Conservation (phyloP, 352 stramenopile species). For the Globisporangium ultimum region DNA sequence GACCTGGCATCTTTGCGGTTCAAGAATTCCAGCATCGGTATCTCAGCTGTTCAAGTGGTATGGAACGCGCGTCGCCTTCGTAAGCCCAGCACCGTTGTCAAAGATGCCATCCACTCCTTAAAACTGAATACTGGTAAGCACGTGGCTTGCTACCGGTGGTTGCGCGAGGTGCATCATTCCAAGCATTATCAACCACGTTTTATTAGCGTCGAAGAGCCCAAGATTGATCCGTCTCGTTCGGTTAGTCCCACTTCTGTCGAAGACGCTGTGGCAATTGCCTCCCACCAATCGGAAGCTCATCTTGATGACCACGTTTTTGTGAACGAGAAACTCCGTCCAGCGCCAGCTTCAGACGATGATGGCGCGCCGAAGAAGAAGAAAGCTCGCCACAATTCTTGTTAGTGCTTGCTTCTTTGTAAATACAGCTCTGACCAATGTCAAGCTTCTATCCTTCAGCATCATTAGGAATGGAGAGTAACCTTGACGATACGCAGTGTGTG, state of each 20-base stretch:
- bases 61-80: conserved; percentile 30
- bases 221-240: conserved; percentile 26
- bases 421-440: not conserved
- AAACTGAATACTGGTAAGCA: conserved; percentile 23
- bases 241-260: conserved; percentile 41
- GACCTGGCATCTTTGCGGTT: conserved; percentile 32
- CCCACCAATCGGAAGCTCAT: not conserved
- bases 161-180: conserved; percentile 22
- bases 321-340: conserved; percentile 2
- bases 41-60: conserved; percentile 32
- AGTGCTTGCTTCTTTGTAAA: not conserved
- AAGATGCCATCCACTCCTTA: conserved; percentile 25
- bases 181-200: conserved; percentile 24
- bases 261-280: conserved; percentile 6
- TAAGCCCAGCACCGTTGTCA: conserved; percentile 18
- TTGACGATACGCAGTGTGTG: not conserved
- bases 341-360: not conserved
- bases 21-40: conserved; percentile 33
- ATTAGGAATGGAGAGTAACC: not conserved
- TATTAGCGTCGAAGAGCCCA: conserved; percentile 36
- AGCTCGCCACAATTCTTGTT: conserved; percentile 1
- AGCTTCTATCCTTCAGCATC: not conserved
- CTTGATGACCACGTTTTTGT: not conserved
- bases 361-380: conserved; percentile 5
- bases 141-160: conserved; percentile 31